These are phyloP conservation scores for Solanum sitiens DNA, from an alignment of 257 asterid species.

Conservation along the genomic window DNA sequence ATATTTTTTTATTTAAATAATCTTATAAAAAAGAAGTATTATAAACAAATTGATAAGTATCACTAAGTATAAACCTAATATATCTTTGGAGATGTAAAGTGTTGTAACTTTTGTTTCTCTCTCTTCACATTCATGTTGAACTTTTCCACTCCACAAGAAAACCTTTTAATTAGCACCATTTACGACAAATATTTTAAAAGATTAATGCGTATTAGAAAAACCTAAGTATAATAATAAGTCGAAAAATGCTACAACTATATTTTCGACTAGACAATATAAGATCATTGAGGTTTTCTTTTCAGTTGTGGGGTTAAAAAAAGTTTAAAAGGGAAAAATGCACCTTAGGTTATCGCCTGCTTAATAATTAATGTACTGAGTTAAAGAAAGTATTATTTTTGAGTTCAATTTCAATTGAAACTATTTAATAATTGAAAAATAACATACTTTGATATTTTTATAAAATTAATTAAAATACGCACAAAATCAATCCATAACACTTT, in stretches of 20 bases:
- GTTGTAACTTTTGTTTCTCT: neutral
- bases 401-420: neutral
- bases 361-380: neutral
- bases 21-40: too few species aligned
- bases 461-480: neutral
- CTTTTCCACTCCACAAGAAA: neutral
- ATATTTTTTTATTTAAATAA: too few species aligned
- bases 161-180: neutral
- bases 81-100: neutral
- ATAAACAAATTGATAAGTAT: neutral
- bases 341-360: too few species aligned
- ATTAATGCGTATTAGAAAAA: neutral
- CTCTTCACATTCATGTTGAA: neutral
- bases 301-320: neutral
- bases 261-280: neutral
- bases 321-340: neutral
- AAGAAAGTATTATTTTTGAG: neutral
- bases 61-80: neutral
- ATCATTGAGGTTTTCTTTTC: neutral
- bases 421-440: neutral
- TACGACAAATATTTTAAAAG: neutral
- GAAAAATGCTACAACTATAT: neutral
- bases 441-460: neutral
- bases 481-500: neutral
- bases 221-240: neutral